Conservation (phyloP, 2,329 filamentous ascomycete species). For the Trichophyton schoenleinii region DNA sequence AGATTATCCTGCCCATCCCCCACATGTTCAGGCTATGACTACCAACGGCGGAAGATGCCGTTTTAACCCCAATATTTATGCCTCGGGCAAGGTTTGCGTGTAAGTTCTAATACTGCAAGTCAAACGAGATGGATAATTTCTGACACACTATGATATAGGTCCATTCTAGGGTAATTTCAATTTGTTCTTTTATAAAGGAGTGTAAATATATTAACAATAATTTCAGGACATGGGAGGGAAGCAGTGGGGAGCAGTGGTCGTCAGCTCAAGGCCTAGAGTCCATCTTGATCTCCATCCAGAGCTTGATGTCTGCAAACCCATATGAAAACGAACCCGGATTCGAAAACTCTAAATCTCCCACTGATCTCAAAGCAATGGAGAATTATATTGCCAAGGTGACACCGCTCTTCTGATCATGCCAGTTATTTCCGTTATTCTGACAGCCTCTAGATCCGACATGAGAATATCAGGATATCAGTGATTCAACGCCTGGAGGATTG, state of each 20-base stretch:
- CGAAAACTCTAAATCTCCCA: constrained; percentile 55
- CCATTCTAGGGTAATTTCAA: constrained; percentile 61
- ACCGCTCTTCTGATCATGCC: background rate
- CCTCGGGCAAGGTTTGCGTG: constrained; percentile 82
- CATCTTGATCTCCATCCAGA: constrained; percentile 88
- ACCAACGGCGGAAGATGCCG: constrained; percentile 80
- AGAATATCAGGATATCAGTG: constrained; percentile 73
- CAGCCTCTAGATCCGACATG: constrained; percentile 63
- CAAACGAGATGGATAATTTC: background rate
- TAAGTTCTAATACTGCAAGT: constrained; percentile 37
- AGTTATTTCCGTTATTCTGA: background rate
- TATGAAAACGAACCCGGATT: constrained; percentile 96
- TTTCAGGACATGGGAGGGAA: constrained; percentile 73
- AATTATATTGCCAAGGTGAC: constrained; percentile 66
- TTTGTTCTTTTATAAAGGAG: background rate
- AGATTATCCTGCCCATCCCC: constrained; percentile 69
- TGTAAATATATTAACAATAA: constrained; percentile 27
- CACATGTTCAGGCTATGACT: constrained; percentile 55
- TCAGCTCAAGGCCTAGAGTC: constrained; percentile 92
- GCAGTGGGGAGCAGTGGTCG: constrained; percentile 88
- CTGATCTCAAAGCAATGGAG: constrained; percentile 61
- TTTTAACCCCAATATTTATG: constrained; percentile 96
- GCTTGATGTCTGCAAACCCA: constrained; percentile 82
- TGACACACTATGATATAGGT: constrained; percentile 40
- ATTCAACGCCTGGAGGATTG: constrained; percentile 75